Evolutionary conservation across 2,329 filamentous ascomycete genomes (phyloP).

Genomic region (Knufia fluminis): DNA sequence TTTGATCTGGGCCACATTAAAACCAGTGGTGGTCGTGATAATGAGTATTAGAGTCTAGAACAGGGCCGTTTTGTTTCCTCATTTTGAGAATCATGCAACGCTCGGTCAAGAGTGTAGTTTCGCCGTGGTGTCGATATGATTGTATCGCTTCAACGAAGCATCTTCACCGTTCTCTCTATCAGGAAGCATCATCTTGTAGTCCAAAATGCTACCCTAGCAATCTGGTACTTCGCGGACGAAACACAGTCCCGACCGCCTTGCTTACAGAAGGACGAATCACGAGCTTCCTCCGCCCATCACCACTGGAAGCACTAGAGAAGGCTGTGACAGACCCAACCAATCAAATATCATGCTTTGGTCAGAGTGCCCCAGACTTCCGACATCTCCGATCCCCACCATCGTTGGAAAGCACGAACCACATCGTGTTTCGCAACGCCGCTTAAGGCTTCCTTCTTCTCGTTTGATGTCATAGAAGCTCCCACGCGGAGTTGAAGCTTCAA

Average conservation of each 20-base stretch:
- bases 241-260: neutral
- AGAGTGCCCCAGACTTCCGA: neutral
- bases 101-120: no score
- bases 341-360: neutral
- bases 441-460: slow-evolving; percentile 4
- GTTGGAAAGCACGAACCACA: neutral
- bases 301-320: neutral
- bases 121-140: no score
- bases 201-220: no score
- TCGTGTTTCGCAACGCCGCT: neutral
- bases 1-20: no score
- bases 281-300: neutral
- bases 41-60: no score
- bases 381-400: neutral
- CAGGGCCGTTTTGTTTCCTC: no score
- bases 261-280: neutral
- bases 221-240: neutral
- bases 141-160: no score
- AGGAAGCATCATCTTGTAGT: no score
- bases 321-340: neutral
- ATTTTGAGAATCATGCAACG: no score
- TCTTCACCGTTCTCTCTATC: no score
- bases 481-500: slow-evolving; percentile 5
- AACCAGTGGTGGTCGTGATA: no score
- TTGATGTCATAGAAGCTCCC: slow-evolving; percentile 7